Evolutionary conservation across 169 alveolate species (phyloP).

Genomic region (Plasmodium malariae): DNA sequence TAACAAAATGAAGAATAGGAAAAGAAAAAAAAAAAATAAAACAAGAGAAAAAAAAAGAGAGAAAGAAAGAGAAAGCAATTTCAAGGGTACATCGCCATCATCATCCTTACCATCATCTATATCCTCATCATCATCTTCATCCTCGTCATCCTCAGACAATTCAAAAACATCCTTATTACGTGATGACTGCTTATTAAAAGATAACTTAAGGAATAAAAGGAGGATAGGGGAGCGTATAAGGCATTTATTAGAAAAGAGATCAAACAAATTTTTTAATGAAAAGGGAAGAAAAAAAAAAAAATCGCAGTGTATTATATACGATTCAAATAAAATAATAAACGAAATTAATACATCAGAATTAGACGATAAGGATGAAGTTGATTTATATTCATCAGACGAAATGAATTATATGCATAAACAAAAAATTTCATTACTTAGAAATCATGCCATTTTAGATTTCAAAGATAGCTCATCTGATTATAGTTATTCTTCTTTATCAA

Average conservation of each 20-base stretch:
- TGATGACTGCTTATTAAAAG: background rate
- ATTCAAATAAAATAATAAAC: constrained; percentile 12
- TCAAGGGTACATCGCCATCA: too few species aligned
- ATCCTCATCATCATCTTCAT: background rate
- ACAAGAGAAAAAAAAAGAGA: background rate
- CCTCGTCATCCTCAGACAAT: background rate
- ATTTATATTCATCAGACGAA: background rate
- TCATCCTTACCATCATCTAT: too few species aligned
- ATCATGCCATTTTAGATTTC: background rate
- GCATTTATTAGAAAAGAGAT: background rate
- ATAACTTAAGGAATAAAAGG: background rate
- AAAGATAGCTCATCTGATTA: background rate
- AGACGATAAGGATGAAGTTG: background rate
- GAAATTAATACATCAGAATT: constrained; percentile 25
- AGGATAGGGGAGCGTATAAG: background rate
- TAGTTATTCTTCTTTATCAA: constrained; percentile 18
- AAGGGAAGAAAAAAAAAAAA: background rate
- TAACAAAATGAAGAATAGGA: too few species aligned
- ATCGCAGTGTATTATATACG: constrained; percentile 2
- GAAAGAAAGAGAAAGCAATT: too few species aligned
- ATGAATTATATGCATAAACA: constrained; percentile 3
- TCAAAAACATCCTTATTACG: background rate
- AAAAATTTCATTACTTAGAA: background rate
- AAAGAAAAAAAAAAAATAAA: background rate
- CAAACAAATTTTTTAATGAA: background rate